Base-by-base conservation (phyloP, 768 basidiomycete species). In the Podaxis sp. region DNA sequence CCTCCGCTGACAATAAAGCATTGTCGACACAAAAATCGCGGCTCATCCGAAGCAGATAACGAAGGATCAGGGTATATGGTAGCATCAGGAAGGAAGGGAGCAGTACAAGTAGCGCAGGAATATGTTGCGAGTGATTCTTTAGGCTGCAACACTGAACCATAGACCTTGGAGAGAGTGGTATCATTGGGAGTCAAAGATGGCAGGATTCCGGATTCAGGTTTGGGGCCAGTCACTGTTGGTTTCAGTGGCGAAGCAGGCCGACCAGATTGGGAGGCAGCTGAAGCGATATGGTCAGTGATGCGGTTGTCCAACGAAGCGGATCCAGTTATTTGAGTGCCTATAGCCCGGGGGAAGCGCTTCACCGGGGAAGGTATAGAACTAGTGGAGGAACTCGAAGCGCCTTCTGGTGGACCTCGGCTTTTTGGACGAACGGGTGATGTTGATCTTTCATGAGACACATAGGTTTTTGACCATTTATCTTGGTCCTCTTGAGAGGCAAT, bases 401-500 rank as follows among this genome's bases (percentile, higher is more conserved):
- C 54, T 64, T 64, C 69, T 65, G 28, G 61, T 59, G 36, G 70
- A 64, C 22, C 46, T 65, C 65, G 68, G 68, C 73, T 61, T 59
- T 69, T 62, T 49, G 79, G 68, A 59, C 73, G 71, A 19, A 74
- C 72, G 15, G 83, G 80, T n/a, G 86, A 72, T 15, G 67, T 61
- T 56, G 72, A 79, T 63, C 74, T 79, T 57, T 86, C 80, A 66
- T 75, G 78, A 42, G 84, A 80, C 26, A 89, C 85, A 71, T 90
- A 94, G 48, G 89, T 93, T 72, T 87, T 87, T 0, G 90, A 87
- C 92, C 92, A 95, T 68, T 79, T 84, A 72, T 94, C 93, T 59
- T 84, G 70, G 51, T 75, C 71, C 52, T 76, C 77, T 63, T 79
- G 76, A 12, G 78, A 67, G 22, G 78, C 72, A 12, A 69, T 73